Evolutionary conservation across 352 stramenopile genomes (phyloP).

Genomic region (Pythium guiyangense): DNA sequence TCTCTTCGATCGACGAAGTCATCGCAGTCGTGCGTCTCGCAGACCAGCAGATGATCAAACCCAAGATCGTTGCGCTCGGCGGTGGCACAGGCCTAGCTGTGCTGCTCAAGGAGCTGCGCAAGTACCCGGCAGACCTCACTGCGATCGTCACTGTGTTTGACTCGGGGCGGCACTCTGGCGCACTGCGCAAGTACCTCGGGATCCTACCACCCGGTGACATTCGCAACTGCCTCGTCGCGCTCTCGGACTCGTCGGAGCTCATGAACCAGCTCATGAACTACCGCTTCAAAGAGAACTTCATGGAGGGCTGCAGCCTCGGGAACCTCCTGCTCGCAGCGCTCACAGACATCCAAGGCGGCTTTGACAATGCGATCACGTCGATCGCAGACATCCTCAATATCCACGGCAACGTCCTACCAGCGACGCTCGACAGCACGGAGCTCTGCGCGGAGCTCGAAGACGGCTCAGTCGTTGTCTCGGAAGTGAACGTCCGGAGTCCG

Average conservation of each 20-base stretch:
- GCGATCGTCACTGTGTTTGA: slow-evolving; percentile 88
- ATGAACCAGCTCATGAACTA: slow-evolving; percentile 89
- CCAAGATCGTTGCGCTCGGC: slow-evolving; percentile 82
- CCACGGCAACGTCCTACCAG: slow-evolving; percentile 65
- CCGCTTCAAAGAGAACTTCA: slow-evolving; percentile 84
- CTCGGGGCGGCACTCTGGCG: slow-evolving; percentile 75
- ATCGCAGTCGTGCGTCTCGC: slow-evolving; percentile 68
- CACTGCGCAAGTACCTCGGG: slow-evolving; percentile 75
- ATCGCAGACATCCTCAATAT: slow-evolving; percentile 87
- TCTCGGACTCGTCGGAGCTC: slow-evolving; percentile 81
- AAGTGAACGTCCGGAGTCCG: slow-evolving; percentile 80
- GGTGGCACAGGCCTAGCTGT: slow-evolving; percentile 78
- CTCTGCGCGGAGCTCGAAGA: slow-evolving; percentile 75
- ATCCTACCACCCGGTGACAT: slow-evolving; percentile 83
- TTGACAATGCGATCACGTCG: slow-evolving; percentile 77
- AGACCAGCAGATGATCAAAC: slow-evolving; percentile 72
- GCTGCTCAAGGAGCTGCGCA: slow-evolving; percentile 77
- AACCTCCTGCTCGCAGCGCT: slow-evolving; percentile 78
- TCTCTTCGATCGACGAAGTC: slow-evolving; percentile 74
- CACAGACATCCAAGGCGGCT: slow-evolving; percentile 77
- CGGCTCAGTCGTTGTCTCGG: slow-evolving; percentile 65
- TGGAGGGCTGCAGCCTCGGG: slow-evolving; percentile 81
- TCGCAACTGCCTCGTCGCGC: slow-evolving; percentile 79
- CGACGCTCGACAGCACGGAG: slow-evolving; percentile 82
- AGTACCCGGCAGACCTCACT: slow-evolving; percentile 83